Conservation (phyloP, 1,139 yeast genomes). For the Ashbya aceris region DNA sequence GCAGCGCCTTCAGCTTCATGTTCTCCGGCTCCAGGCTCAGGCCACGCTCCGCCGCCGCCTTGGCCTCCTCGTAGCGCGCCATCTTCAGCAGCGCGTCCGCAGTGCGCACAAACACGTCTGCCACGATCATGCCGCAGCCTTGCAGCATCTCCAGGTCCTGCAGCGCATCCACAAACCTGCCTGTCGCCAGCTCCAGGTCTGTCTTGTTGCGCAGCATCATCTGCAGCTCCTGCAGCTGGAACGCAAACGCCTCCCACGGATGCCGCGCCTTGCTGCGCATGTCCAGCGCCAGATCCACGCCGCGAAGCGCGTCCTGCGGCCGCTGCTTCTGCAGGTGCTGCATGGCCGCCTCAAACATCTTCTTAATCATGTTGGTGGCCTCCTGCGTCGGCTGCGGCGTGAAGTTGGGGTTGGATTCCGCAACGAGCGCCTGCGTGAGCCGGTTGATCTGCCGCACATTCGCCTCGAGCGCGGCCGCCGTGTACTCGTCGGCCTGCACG, state of each 20-base stretch:
- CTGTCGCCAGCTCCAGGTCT: slow-evolving; percentile 64
- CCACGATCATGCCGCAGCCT: slow-evolving; percentile 50
- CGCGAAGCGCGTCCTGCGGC: slow-evolving; percentile 62
- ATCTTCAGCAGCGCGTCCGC: slow-evolving; percentile 66
- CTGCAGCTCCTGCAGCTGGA: slow-evolving; percentile 68
- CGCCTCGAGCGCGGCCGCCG: slow-evolving; percentile 33
- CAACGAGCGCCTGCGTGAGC: slow-evolving; percentile 50
- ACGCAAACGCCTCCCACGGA: slow-evolving; percentile 77
- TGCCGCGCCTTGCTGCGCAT: slow-evolving; percentile 67
- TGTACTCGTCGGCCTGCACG: slow-evolving; percentile 2
- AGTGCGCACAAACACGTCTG: slow-evolving; percentile 76
- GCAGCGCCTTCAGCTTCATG: slow-evolving; percentile 32
- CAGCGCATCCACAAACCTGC: slow-evolving; percentile 61
- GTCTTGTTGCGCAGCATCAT: slow-evolving; percentile 70
- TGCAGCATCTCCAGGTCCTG: slow-evolving; percentile 75
- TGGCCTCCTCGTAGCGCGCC: slow-evolving; percentile 64
- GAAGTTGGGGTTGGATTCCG: slow-evolving; percentile 48
- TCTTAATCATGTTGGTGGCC: slow-evolving; percentile 57
- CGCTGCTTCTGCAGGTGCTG: slow-evolving; percentile 53
- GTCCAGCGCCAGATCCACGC: slow-evolving; percentile 68
- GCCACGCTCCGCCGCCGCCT: slow-evolving; percentile 71
- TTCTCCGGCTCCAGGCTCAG: slow-evolving; percentile 54
- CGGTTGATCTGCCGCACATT: slow-evolving; percentile 59
- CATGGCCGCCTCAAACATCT: slow-evolving; percentile 66
- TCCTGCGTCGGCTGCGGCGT: slow-evolving; percentile 53